Conservation (phyloP, 768 basidiomycete genomes). For the Lactarius hengduanensis region DNA sequence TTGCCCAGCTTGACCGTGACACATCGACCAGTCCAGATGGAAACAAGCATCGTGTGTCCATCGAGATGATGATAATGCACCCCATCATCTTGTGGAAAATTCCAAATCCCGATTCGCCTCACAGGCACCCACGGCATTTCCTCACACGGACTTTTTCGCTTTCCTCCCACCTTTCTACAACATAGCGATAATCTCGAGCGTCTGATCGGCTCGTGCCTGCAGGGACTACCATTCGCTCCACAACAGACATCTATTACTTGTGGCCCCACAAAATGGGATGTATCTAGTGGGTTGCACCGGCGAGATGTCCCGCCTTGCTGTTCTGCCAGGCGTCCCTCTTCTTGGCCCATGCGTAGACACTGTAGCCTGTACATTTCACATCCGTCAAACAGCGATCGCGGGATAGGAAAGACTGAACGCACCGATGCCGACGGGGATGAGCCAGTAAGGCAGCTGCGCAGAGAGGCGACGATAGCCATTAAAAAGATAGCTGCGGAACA, state of each 20-base stretch:
- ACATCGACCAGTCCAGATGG: constrained; percentile 6
- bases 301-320: constrained; percentile 73
- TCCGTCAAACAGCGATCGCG: background rate
- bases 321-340: constrained; percentile 58
- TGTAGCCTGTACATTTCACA: constrained; percentile 55
- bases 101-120: constrained; percentile 25
- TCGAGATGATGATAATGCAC: constrained; percentile 9
- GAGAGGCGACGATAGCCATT: constrained; percentile 76
- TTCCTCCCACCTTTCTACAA: background rate
- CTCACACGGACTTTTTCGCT: constrained; percentile 10
- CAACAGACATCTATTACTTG: constrained; percentile 9
- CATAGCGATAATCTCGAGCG: background rate
- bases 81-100: constrained; percentile 18
- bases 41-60: constrained; percentile 9
- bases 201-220: constrained; percentile 3
- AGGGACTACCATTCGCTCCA: background rate
- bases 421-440: constrained; percentile 73
- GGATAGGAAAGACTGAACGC: constrained; percentile 31
- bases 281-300: constrained; percentile 33
- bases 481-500: constrained; percentile 72
- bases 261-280: background rate
- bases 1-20: background rate
- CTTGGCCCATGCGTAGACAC: constrained; percentile 77
- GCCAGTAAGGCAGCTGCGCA: constrained; percentile 71
- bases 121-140: constrained; percentile 24